phyloP scores from a whole-genome alignment of 768 basidiomycete genomes.

The Rhodotorula diobovata region DNA sequence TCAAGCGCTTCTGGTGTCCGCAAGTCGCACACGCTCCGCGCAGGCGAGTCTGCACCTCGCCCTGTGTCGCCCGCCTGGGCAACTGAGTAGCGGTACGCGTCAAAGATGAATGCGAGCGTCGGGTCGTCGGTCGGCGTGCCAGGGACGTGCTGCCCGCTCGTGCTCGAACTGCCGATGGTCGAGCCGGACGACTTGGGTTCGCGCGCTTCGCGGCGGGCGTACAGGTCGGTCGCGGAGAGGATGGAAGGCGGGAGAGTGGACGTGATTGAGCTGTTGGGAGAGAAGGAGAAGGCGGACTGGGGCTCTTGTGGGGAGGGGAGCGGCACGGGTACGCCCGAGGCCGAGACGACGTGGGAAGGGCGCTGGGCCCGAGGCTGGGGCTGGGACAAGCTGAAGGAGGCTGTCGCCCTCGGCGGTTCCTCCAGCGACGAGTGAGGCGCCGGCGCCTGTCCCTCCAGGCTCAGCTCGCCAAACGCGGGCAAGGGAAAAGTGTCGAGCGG shows the following conservation, averaged over 20 bases:
- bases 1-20: neutral
- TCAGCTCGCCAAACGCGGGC: neutral
- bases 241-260: neutral
- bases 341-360: neutral
- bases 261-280: neutral
- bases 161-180: neutral
- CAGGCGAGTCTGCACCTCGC: neutral
- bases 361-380: neutral
- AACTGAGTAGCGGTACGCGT: conserved; percentile 21
- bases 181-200: conserved; percentile 10
- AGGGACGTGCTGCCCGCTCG: neutral
- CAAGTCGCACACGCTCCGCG: neutral
- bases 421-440: neutral
- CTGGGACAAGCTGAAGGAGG: neutral
- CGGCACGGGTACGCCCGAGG: neutral
- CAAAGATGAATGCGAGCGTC: conserved; percentile 31
- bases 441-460: neutral
- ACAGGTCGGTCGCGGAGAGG: neutral
- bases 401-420: too few species aligned
- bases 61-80: too few species aligned
- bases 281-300: conserved; percentile 7
- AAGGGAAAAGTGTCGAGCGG: neutral
- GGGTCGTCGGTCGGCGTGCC: conserved; percentile 16
- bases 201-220: neutral
- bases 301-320: neutral